Conservation (phyloP, 345 rosid genomes). For the Jatropha curcas region DNA sequence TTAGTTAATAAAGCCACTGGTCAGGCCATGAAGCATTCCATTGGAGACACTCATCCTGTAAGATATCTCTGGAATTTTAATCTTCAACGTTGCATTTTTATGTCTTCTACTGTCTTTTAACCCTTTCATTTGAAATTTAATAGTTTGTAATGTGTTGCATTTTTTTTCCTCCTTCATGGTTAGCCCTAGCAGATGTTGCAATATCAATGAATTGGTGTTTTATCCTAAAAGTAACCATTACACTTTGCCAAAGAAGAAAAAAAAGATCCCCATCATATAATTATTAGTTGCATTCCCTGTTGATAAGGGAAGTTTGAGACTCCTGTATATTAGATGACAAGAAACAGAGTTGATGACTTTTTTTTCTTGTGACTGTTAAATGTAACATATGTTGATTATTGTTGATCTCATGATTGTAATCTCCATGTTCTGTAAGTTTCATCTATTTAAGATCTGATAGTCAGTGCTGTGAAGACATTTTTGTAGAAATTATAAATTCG, state of each 20-base stretch:
- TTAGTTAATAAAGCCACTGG: slow-evolving; percentile 87
- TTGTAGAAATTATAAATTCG: too few species aligned
- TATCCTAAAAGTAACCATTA: neutral
- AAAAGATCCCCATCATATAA: neutral
- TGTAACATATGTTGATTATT: neutral
- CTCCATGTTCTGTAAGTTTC: neutral
- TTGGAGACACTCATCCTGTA: slow-evolving; percentile 81
- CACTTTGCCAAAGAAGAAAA: neutral
- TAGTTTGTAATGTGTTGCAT: neutral
- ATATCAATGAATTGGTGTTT: neutral
- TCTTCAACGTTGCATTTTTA: neutral
- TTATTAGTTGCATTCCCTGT: neutral
- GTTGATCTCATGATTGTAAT: neutral
- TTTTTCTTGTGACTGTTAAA: neutral
- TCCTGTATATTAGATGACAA: neutral
- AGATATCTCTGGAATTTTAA: slow-evolving; percentile 24
- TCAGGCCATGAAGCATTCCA: slow-evolving; percentile 79
- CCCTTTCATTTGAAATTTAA: neutral
- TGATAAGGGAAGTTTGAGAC: neutral
- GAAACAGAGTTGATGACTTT: neutral
- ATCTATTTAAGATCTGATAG: neutral
- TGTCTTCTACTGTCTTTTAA: neutral
- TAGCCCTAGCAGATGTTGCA: neutral
- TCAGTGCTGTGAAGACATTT: neutral
- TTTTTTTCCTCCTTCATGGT: neutral